Conservation (phyloP, 192 early-diverging fungal species). For the Linnemannia elongata region DNA sequence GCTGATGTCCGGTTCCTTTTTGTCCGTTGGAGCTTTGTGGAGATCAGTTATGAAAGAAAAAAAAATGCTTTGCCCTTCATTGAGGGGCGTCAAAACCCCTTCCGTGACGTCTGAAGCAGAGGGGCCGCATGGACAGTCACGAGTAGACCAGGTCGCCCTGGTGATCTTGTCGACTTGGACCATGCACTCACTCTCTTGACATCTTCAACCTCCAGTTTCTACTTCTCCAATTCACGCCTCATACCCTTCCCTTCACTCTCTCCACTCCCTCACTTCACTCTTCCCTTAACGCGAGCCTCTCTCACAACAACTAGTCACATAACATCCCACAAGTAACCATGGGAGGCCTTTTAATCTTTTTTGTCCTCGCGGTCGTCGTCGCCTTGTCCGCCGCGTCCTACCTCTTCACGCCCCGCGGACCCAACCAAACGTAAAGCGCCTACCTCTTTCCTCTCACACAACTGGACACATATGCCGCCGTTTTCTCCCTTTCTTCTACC, state of each 20-base stretch:
- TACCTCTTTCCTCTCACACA: background rate
- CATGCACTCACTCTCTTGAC: background rate
- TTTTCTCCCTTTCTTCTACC: too few species aligned
- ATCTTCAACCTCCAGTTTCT: background rate
- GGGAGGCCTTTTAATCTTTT: slow-evolving; percentile 68
- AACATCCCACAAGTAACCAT: slow-evolving; percentile 31
- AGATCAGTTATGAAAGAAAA: background rate
- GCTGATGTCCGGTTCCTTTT: slow-evolving; percentile 5
- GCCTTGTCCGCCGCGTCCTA: slow-evolving; percentile 63
- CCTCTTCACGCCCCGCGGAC: slow-evolving; percentile 66
- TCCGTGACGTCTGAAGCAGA: background rate
- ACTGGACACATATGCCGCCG: background rate
- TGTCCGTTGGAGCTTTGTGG: background rate
- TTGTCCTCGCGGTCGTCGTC: slow-evolving; percentile 63
- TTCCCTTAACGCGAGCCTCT: background rate
- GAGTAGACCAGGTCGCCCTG: background rate
- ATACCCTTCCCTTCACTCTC: background rate
- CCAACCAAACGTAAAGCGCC: slow-evolving; percentile 71
- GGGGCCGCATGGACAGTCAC: background rate
- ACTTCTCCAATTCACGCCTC: background rate
- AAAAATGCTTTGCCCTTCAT: background rate
- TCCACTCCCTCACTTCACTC: background rate
- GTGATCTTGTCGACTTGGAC: slow-evolving; percentile 12
- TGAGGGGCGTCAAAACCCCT: background rate
- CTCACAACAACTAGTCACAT: background rate